Evolutionary conservation across 176 grass and related monocot genomes (phyloP).

Genomic region (Pontederia crassipes): DNA sequence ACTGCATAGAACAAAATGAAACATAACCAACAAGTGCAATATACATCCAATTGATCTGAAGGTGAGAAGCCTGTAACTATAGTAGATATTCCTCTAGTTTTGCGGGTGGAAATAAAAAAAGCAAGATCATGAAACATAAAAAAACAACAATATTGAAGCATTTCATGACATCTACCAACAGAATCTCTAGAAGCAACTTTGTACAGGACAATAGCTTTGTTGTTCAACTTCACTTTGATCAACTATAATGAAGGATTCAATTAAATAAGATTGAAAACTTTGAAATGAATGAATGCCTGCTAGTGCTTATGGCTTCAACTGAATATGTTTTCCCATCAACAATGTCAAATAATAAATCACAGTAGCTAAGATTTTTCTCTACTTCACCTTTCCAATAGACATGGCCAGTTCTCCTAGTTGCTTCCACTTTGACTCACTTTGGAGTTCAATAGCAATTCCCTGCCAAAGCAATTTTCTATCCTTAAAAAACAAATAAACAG

Average conservation of each 20-base stretch:
- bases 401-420: constrained; percentile 84
- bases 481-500: neutral
- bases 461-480: neutral
- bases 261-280: too few relatives aligned
- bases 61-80: neutral
- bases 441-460: constrained; percentile 47
- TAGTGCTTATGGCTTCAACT: neutral
- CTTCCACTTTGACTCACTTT: constrained; percentile 99
- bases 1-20: constrained; percentile 42
- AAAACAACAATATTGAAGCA: too few relatives aligned
- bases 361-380: constrained; percentile 7
- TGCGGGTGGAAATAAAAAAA: too few relatives aligned
- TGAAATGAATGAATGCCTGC: too few relatives aligned
- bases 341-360: neutral
- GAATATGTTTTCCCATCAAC: neutral
- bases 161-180: too few relatives aligned
- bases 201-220: too few relatives aligned
- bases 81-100: too few relatives aligned
- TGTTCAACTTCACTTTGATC: too few relatives aligned
- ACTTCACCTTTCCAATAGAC: constrained; percentile 83
- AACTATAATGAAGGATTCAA: too few relatives aligned
- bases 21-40: neutral
- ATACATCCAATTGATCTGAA: neutral
- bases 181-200: too few relatives aligned
- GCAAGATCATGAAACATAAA: too few relatives aligned